Conservation (phyloP, 345 rosid species). For the Brassica nigra region DNA sequence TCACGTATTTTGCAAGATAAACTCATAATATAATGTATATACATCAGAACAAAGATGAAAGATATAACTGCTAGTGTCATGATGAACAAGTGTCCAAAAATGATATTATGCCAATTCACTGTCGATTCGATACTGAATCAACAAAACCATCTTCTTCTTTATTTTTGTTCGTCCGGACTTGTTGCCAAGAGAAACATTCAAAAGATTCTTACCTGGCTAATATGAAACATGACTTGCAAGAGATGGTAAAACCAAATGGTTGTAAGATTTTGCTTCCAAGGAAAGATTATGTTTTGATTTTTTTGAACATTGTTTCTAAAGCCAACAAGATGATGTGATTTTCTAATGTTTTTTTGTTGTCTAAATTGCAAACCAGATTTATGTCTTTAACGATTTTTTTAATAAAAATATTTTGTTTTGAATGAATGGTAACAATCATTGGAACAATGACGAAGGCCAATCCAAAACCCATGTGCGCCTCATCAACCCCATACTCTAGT, state of each 20-base stretch:
- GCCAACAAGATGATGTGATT: neutral
- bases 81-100: neutral
- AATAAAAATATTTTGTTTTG: neutral
- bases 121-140: neutral
- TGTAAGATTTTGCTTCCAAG: constrained; percentile 22
- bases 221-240: constrained; percentile 26
- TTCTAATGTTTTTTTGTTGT: neutral
- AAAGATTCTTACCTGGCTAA: constrained; percentile 15
- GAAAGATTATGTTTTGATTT: neutral
- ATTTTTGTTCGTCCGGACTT: constrained; percentile 6
- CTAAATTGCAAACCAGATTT: neutral
- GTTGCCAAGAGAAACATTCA: constrained; percentile 14
- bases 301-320: neutral
- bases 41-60: neutral
- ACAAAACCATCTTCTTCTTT: neutral
- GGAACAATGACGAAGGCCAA: neutral
- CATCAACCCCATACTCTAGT: constrained; percentile 1
- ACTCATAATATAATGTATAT: neutral
- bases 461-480: constrained; percentile 6
- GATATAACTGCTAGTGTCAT: neutral
- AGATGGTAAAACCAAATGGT: constrained; percentile 14
- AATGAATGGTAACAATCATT: neutral
- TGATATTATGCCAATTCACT: neutral
- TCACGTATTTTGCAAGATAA: neutral
- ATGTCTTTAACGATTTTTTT: neutral